phyloP scores from a whole-genome alignment of 2,329 filamentous ascomycete genomes.

The Zalaria sp. region DNA sequence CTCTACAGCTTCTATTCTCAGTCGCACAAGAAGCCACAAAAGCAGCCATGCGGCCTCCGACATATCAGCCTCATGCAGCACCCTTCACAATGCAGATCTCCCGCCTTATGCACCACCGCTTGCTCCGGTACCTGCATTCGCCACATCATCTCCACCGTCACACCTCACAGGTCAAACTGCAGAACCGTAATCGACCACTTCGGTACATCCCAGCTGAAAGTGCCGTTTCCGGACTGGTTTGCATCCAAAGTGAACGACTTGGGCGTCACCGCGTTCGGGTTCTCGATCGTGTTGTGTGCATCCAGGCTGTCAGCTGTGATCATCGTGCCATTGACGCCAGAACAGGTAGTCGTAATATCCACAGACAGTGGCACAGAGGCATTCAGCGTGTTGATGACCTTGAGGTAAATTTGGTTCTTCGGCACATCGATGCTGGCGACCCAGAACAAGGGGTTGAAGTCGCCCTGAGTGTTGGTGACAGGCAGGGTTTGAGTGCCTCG shows the following conservation, averaged over 20 bases:
- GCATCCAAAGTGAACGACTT: conserved; percentile 6
- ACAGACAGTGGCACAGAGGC: conserved; percentile 10
- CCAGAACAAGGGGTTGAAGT: conserved; percentile 18
- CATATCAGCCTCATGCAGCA: too few species aligned
- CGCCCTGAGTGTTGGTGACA: conserved; percentile 12
- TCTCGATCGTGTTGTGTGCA: conserved; percentile 13
- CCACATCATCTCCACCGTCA: too few species aligned
- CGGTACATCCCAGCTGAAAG: conserved; percentile 13
- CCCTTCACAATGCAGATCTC: too few species aligned
- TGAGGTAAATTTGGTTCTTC: conserved; percentile 7
- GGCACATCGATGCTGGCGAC: conserved; percentile 13
- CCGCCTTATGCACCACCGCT: too few species aligned
- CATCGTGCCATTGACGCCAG: conserved; percentile 14
- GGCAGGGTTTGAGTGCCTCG: conserved; percentile 17
- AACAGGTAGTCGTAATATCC: conserved; percentile 9
- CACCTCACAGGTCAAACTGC: conserved; percentile 10
- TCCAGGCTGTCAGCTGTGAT: conserved; percentile 11
- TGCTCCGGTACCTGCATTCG: too few species aligned
- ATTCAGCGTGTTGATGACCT: conserved; percentile 13
- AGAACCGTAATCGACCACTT: conserved; percentile 13
- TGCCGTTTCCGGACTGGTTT: conserved; percentile 2
- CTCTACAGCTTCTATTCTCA: too few species aligned
- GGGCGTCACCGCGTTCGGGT: conserved; percentile 12
- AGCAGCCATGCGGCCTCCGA: too few species aligned
- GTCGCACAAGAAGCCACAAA: too few species aligned